phyloP scores from a whole-genome alignment of 1,139 yeast species.

The Diutina rugosa region DNA sequence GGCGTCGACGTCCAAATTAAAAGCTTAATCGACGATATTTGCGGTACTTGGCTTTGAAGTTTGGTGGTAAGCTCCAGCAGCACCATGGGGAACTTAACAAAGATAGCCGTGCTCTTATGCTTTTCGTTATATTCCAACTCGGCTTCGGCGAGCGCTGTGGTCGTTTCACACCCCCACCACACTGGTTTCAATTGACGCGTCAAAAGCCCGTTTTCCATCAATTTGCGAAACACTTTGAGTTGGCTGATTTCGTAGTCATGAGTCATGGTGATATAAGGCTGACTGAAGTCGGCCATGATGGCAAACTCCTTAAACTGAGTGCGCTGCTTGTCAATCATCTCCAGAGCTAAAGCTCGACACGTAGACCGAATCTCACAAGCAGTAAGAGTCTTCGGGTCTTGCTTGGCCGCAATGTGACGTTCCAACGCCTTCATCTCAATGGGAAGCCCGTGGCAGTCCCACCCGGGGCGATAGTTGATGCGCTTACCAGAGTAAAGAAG shows the following conservation, averaged over 20 bases:
- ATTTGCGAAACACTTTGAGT: conserved; percentile 50
- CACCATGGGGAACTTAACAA: conserved; percentile 51
- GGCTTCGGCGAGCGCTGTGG: conserved; percentile 92
- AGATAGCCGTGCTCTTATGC: conserved; percentile 62
- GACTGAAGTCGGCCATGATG: conserved; percentile 71
- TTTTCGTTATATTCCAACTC: conserved; percentile 76
- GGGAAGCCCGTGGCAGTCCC: conserved; percentile 99
- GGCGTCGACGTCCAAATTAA: conserved; percentile 97
- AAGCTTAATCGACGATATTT: conserved; percentile 8
- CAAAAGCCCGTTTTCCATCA: conserved; percentile 57
- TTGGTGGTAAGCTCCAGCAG: conserved; percentile 3
- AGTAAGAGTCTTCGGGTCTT: conserved; percentile 11
- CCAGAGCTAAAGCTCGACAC: conserved; percentile 57
- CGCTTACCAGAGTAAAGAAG: conserved; percentile 42
- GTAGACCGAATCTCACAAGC: conserved; percentile 44
- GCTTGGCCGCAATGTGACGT: conserved; percentile 16
- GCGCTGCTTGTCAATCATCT: conserved; percentile 52
- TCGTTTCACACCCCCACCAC: conserved; percentile 93
- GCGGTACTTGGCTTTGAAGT: neutral
- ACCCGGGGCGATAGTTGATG: conserved; percentile 75
- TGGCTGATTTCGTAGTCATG: conserved; percentile 65
- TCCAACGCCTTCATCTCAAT: conserved; percentile 67
- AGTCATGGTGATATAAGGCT: conserved; percentile 62
- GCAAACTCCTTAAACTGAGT: conserved; percentile 56
- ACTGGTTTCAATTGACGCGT: conserved; percentile 87